phyloP scores from a whole-genome alignment of 1,284 basidiomycete species.

The Ceratobasidium sp. region DNA sequence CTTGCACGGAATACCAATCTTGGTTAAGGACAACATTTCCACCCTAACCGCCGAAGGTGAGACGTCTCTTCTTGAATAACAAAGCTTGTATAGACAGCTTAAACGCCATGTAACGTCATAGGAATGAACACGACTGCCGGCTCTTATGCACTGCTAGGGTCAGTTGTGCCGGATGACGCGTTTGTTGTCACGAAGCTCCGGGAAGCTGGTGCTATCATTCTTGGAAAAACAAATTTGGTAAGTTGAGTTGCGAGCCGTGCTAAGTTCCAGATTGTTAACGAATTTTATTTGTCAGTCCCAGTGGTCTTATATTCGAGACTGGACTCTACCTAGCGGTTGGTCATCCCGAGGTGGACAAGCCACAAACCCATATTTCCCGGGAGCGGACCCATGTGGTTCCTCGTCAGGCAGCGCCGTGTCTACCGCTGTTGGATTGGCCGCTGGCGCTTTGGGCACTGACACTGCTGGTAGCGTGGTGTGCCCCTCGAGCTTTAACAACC shows the following conservation, averaged over 20 bases:
- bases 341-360: conserved; percentile 73
- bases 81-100: too few species aligned
- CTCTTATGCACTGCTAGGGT: conserved; percentile 66
- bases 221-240: conserved; percentile 67
- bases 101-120: too few species aligned
- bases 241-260: not conserved
- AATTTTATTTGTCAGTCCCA: too few species aligned
- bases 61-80: not conserved
- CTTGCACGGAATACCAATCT: conserved; percentile 51
- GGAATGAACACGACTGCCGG: conserved; percentile 53
- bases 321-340: conserved; percentile 65
- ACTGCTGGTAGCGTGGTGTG: conserved; percentile 65
- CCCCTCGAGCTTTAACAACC: conserved; percentile 60
- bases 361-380: conserved; percentile 68
- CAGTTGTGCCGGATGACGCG: conserved; percentile 70
- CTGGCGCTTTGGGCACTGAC: conserved; percentile 47
- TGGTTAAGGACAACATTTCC: conserved; percentile 52
- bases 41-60: conserved; percentile 40
- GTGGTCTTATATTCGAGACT: conserved; percentile 68
- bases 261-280: not conserved
- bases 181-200: conserved; percentile 68
- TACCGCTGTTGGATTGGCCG: conserved; percentile 67
- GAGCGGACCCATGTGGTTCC: conserved; percentile 71
- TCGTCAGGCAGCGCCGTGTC: conserved; percentile 72
- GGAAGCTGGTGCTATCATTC: conserved; percentile 68